Conservation (phyloP, 2,329 filamentous ascomycete genomes). For the Allantophomopsis cytisporea region DNA sequence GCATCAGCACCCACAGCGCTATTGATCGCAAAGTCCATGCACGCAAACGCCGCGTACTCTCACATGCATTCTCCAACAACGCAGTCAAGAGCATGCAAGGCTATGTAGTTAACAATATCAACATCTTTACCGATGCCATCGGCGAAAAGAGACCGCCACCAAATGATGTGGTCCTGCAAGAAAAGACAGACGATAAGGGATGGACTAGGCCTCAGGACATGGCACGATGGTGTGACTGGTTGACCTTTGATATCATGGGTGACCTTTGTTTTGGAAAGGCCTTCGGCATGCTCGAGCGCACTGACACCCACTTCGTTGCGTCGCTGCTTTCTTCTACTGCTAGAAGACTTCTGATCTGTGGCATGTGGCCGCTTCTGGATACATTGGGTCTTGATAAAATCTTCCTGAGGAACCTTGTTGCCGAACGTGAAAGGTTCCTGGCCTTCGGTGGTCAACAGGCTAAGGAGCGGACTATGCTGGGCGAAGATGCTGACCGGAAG, state of each 20-base stretch:
- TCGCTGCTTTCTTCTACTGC: conserved; percentile 54
- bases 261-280: conserved; percentile 35
- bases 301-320: conserved; percentile 51
- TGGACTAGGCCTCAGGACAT: conserved; percentile 48
- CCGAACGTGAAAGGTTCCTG: conserved; percentile 56
- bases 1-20: conserved; percentile 59
- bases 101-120: conserved; percentile 14
- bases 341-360: conserved; percentile 56
- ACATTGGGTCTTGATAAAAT: conserved; percentile 53
- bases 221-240: conserved; percentile 26
- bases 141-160: conserved; percentile 2
- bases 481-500: conserved; percentile 44
- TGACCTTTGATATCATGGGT: conserved; percentile 36
- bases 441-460: conserved; percentile 56
- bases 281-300: conserved; percentile 30
- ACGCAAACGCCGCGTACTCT: conserved; percentile 48
- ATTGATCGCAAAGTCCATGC: conserved; percentile 57
- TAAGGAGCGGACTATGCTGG: conserved; percentile 50
- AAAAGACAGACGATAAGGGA: conserved; percentile 29
- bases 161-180: conserved; percentile 18
- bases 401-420: conserved; percentile 53
- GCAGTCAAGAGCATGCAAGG: conserved; percentile 18
- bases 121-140: conserved; percentile 50
- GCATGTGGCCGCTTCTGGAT: conserved; percentile 57
- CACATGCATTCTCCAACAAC: conserved; percentile 45